phyloP scores from a whole-genome alignment of 2,329 filamentous ascomycete species.

The Talaromyces sp. region DNA sequence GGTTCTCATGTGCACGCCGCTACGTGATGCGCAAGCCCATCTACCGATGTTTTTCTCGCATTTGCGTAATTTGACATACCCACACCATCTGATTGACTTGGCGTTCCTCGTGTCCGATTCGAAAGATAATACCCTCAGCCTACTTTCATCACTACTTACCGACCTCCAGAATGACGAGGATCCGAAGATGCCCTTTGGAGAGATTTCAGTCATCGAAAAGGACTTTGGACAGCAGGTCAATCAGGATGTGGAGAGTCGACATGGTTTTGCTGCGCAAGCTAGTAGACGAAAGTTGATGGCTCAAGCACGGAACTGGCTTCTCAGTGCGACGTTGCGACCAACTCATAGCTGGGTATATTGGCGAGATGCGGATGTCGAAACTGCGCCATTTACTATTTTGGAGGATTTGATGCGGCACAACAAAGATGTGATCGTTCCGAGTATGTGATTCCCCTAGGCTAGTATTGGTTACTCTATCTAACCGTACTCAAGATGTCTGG shows the following conservation, averaged over 20 bases:
- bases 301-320: slow-evolving; percentile 92
- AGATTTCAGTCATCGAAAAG: slow-evolving; percentile 97
- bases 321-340: slow-evolving; percentile 87
- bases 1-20: slow-evolving; percentile 88
- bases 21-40: slow-evolving; percentile 89
- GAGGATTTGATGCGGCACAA: slow-evolving; percentile 99
- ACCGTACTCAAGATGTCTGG: slow-evolving; percentile 74
- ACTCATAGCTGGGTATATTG: slow-evolving; percentile 99
- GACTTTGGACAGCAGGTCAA: slow-evolving; percentile 98
- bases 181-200: slow-evolving; percentile 79
- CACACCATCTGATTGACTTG: slow-evolving; percentile 91
- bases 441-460: slow-evolving; percentile 57
- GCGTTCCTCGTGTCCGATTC: slow-evolving; percentile 97
- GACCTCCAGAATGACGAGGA: slow-evolving; percentile 78
- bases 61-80: slow-evolving; percentile 92
- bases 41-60: slow-evolving; percentile 99
- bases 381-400: slow-evolving; percentile 91
- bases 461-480: not conserved
- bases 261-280: slow-evolving; percentile 95
- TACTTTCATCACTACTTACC: slow-evolving; percentile 73
- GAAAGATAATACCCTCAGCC: slow-evolving; percentile 80
- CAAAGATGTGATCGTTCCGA: slow-evolving; percentile 97
- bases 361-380: slow-evolving; percentile 98
- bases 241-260: slow-evolving; percentile 94
- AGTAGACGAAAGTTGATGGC: slow-evolving; percentile 95